phyloP scores from a whole-genome alignment of 805 yeast species.

The Candida maltosa region DNA sequence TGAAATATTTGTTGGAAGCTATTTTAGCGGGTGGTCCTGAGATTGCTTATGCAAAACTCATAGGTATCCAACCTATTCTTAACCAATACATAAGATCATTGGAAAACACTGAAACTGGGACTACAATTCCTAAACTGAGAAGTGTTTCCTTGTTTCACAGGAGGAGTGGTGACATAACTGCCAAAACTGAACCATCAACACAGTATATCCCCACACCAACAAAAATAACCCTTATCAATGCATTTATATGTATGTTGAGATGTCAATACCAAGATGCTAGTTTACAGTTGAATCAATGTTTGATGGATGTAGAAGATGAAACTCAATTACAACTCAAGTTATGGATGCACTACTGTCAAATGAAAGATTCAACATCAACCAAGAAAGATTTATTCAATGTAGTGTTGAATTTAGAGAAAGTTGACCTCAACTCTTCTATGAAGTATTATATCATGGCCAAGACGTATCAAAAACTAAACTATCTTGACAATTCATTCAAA shows the following conservation, averaged over 20 bases:
- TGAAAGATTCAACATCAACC: neutral
- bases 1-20: constrained; percentile 4
- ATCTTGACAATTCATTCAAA: neutral
- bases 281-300: neutral
- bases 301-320: neutral
- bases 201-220: neutral
- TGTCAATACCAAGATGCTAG: constrained; percentile 3
- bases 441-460: neutral
- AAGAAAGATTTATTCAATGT: constrained; percentile 1
- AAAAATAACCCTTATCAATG: constrained; percentile 1
- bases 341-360: constrained; percentile 4
- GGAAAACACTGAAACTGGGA: neutral
- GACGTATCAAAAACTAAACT: constrained; percentile 1
- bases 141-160: constrained; percentile 1
- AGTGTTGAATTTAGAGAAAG: neutral
- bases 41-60: neutral
- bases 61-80: constrained; percentile 3
- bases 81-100: constrained; percentile 2
- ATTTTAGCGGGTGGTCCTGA: constrained; percentile 4
- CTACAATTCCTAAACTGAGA: neutral
- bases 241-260: constrained; percentile 3
- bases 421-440: neutral
- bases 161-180: too few species aligned
- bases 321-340: neutral
- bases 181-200: neutral